These are phyloP conservation scores for Volvox africanus DNA, from an alignment of 139 green algal species.

Conservation along the genomic window DNA sequence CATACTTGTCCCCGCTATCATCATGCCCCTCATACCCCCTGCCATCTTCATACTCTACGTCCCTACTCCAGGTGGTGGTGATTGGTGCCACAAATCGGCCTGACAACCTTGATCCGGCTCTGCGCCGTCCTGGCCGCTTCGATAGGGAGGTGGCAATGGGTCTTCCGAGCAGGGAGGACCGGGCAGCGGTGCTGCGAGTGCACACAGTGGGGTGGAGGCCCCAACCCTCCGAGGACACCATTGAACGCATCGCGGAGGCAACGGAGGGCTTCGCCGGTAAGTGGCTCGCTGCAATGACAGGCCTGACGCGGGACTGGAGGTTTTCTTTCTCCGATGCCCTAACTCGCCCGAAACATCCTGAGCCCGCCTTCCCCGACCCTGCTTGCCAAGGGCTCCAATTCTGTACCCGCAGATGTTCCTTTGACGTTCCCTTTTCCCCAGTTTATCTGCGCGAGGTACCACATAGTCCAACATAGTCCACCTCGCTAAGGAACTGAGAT, in stretches of 20 bases:
- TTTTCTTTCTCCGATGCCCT: not conserved
- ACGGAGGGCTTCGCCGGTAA: conserved; percentile 76
- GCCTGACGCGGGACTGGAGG: too few relatives aligned
- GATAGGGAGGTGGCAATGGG: conserved; percentile 78
- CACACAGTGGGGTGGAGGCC: conserved; percentile 61
- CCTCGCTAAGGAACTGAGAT: too few relatives aligned
- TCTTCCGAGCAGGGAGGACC: conserved; percentile 57
- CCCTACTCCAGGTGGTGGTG: conserved; percentile 73
- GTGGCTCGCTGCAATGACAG: not conserved
- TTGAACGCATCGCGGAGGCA: conserved; percentile 60
- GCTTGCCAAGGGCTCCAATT: not conserved
- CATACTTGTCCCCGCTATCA: not conserved
- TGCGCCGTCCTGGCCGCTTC: conserved; percentile 83
- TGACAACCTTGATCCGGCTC: conserved; percentile 79
- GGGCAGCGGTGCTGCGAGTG: conserved; percentile 48
- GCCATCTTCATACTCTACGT: not conserved
- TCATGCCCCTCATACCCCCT: not conserved
- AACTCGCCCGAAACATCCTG: not conserved
- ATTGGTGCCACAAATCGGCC: conserved; percentile 89
- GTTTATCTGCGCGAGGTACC: not conserved
- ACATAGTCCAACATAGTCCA: too few relatives aligned
- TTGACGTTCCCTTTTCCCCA: not conserved
- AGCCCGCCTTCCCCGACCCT: not conserved
- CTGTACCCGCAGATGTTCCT: not conserved
- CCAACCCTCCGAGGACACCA: conserved; percentile 35